Base-by-base conservation (phyloP, 805 yeast genomes). In the Candida golubevii region DNA sequence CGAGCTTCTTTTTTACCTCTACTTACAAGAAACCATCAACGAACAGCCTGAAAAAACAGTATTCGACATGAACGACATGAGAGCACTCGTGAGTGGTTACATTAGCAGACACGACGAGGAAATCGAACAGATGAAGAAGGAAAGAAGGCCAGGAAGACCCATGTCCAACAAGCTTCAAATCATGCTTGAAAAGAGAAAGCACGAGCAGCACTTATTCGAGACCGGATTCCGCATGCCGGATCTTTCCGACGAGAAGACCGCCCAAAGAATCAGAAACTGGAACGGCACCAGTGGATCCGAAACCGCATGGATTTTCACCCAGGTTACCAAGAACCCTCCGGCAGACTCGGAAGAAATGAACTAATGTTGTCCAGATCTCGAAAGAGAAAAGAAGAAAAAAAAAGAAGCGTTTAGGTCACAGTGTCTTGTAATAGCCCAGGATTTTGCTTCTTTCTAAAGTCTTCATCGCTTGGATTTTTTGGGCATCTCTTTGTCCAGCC, bases 111-210 rank as follows among this genome's bases (percentile, higher is more conserved):
- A 82, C 56, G 86, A 84, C 56, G 88, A 79, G 12, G 97, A 90
- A 60, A 61, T 91, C 41, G 76, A 76, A n/a, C 70, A 70, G 41
- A 68, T 87, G 44, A 77, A 75, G 48, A 64, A 61, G 6, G 78
- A 74, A 43, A 79, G 96, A 70, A 78, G 96, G 60, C 80, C 89
- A n/a, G 95, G 95, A 13, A 77, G 98, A 67, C 96, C 99, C 8
- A 75, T 86, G 13, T 65, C 85, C 6, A 78, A 77, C 48, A 80
- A 80, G 58, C 96, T 88, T 56, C 82, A 80, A 51, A 56, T 78
- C 18, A 62, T 89, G 45, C 84, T 85, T 54, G 77, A 75, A 51
- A 78, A 78, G 57, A 72, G 72, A 37, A 80, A 83, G 42, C 66
- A 74, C 38, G 97, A 90, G 45, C 41, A 57, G 33, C 76, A 77